A percentile compares a stretch with the other conserved stretches of the same genome.
Conservation (phyloP, 805 yeast genomes). For the Metschnikowia colocasiae region DNA sequence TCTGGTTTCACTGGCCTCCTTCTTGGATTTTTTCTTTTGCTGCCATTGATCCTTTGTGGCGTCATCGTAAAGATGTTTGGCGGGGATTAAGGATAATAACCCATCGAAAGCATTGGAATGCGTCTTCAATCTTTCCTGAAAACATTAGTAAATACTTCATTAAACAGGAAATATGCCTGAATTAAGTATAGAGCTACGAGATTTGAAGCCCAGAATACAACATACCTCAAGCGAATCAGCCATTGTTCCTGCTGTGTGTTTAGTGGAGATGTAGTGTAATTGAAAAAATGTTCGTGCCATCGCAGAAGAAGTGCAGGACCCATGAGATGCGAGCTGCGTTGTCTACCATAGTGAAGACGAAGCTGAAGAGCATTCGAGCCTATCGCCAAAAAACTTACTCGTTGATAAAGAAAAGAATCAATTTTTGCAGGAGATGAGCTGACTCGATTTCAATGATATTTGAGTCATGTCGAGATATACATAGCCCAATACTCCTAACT, state of each 20-base stretch:
- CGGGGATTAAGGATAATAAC: slow-evolving; percentile 84
- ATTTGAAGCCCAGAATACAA: slow-evolving; percentile 10
- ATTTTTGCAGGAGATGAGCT: too few species aligned
- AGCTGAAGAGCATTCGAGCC: not conserved
- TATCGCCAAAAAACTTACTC: not conserved
- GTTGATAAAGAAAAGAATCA: too few species aligned
- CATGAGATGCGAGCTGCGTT: not conserved
- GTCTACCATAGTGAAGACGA: not conserved
- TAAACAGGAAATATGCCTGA: not conserved
- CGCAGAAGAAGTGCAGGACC: slow-evolving; percentile 19
- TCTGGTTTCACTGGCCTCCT: slow-evolving; percentile 58
- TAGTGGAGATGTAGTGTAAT: slow-evolving; percentile 2
- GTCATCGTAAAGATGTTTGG: slow-evolving; percentile 89
- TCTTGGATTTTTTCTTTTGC: slow-evolving; percentile 69
- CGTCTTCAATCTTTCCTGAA: slow-evolving; percentile 70
- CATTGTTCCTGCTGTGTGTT: slow-evolving; percentile 30
- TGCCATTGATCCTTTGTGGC: slow-evolving; percentile 90
- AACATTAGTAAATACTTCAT: not conserved
- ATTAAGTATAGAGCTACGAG: too few species aligned
- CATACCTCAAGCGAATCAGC: slow-evolving; percentile 60
- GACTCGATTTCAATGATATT: too few species aligned
- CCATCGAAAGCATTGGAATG: slow-evolving; percentile 87
- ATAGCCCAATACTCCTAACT: too few species aligned
- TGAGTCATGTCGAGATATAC: too few species aligned
- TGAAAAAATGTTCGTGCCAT: slow-evolving; percentile 18